Conservation (phyloP, 2,329 filamentous ascomycete genomes). For the Aureobasidium sp. region DNA sequence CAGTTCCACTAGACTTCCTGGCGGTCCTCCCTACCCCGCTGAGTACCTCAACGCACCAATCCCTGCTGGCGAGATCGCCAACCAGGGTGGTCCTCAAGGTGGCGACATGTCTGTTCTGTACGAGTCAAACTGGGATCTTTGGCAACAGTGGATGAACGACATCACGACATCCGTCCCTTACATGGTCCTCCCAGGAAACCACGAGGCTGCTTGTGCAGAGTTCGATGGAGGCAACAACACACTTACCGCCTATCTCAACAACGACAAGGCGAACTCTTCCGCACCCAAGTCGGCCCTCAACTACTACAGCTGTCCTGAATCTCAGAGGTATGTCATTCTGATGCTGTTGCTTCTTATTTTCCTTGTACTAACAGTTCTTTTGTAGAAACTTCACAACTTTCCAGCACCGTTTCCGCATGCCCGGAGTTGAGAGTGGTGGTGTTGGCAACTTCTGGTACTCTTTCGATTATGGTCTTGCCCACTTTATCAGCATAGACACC, state of each 20-base stretch:
- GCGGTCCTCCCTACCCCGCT: constrained; percentile 30
- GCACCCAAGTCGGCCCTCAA: constrained; percentile 32
- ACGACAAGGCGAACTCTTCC: constrained; percentile 34
- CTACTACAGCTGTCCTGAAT: constrained; percentile 46
- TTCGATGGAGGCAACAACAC: constrained; percentile 40
- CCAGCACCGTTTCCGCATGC: constrained; percentile 46
- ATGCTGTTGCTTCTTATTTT: too few relatives aligned
- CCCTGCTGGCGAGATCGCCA: constrained; percentile 37
- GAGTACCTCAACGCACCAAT: constrained; percentile 37
- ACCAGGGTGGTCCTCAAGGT: constrained; percentile 40
- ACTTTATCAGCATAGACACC: constrained; percentile 41
- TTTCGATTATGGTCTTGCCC: constrained; percentile 47
- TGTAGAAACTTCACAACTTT: constrained; percentile 45
- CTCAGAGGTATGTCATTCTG: constrained; percentile 33
- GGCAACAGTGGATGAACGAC: constrained; percentile 42
- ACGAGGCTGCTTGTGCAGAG: constrained; percentile 42
- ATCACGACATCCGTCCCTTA: constrained; percentile 40
- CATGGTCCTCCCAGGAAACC: constrained; percentile 45
- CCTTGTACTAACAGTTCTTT: not conserved
- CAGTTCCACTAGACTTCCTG: constrained; percentile 34
- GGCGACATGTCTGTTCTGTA: constrained; percentile 44
- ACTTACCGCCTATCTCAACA: constrained; percentile 40
- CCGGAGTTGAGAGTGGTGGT: constrained; percentile 40
- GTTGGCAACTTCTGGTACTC: constrained; percentile 49
- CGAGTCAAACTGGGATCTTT: constrained; percentile 45